phyloP scores from a whole-genome alignment of 2,329 filamentous ascomycete genomes.

The Cordyceps fumosorosea region DNA sequence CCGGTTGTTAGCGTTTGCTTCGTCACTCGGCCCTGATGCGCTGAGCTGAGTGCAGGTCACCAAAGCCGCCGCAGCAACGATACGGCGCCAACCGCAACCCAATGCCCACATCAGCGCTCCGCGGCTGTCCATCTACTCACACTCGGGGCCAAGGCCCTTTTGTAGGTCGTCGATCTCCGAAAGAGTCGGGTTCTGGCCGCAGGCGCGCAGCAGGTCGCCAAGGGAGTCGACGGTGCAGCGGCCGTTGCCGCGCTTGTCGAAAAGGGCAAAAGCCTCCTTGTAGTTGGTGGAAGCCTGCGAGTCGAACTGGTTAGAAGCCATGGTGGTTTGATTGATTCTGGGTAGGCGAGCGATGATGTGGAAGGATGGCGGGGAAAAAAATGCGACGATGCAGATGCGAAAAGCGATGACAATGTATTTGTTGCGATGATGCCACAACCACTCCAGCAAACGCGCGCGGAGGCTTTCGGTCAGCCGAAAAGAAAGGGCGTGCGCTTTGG shows the following conservation, averaged over 20 bases:
- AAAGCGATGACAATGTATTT: background rate
- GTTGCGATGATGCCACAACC: background rate
- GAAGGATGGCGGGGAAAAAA: background rate
- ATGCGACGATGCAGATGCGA: conserved; percentile 10
- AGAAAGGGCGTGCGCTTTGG: conserved; percentile 3
- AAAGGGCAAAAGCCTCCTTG: conserved; percentile 99
- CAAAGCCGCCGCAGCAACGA: background rate
- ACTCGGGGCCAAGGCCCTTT: conserved; percentile 82
- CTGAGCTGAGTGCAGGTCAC: background rate
- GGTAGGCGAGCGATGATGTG: background rate
- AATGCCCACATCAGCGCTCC: conserved; percentile 9
- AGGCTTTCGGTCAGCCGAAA: background rate
- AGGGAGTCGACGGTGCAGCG: conserved; percentile 81
- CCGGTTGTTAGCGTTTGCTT: background rate
- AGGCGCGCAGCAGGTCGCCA: conserved; percentile 90
- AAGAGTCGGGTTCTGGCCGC: conserved; percentile 95
- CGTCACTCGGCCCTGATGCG: background rate
- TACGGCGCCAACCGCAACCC: conserved; percentile 5
- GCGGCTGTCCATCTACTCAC: conserved; percentile 49
- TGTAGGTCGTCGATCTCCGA: conserved; percentile 89
- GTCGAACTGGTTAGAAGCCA: conserved; percentile 48
- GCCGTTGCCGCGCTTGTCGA: conserved; percentile 97
- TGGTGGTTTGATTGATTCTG: conserved; percentile 20
- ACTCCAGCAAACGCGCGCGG: background rate
- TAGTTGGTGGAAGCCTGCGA: conserved; percentile 84